Evolutionary conservation across 2,329 filamentous ascomycete genomes (phyloP).

Genomic region (Microcera coccophila): DNA sequence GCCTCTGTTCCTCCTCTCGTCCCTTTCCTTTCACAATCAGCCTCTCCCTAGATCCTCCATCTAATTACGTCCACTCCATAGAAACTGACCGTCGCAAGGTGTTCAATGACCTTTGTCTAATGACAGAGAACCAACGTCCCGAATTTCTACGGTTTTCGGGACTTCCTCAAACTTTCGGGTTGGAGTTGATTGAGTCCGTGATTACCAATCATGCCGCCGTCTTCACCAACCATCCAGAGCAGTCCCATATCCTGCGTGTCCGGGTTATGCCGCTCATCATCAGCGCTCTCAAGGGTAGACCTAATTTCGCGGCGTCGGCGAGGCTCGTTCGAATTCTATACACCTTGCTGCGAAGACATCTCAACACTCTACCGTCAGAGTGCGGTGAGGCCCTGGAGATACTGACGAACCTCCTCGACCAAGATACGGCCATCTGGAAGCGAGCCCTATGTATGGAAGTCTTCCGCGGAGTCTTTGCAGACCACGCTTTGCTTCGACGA

Average conservation of each 20-base stretch:
- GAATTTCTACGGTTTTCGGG: slow-evolving; percentile 77
- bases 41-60: slow-evolving; percentile 7
- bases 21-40: too few relatives aligned
- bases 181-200: slow-evolving; percentile 90
- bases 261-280: slow-evolving; percentile 81
- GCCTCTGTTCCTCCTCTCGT: too few relatives aligned
- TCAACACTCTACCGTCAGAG: slow-evolving; percentile 70
- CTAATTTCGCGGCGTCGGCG: slow-evolving; percentile 77
- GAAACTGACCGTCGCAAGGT: too few relatives aligned
- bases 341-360: slow-evolving; percentile 72
- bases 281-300: slow-evolving; percentile 70
- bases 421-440: slow-evolving; percentile 82
- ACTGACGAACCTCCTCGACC: slow-evolving; percentile 81
- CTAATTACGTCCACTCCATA: too few relatives aligned
- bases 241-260: slow-evolving; percentile 70
- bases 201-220: slow-evolving; percentile 79
- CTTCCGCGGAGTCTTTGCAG: slow-evolving; percentile 78
- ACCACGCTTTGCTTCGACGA: slow-evolving; percentile 70
- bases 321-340: slow-evolving; percentile 80
- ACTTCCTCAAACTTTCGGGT: slow-evolving; percentile 75
- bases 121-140: slow-evolving; percentile 79
- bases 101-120: slow-evolving; percentile 83
- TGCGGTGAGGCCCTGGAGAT: slow-evolving; percentile 79
- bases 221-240: slow-evolving; percentile 74
- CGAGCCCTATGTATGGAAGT: slow-evolving; percentile 87